Percentiles rank a stretch among this genome's conserved stretches.
Conservation (phyloP, 305 asterid species). For the Solanum aculeatissimum region DNA sequence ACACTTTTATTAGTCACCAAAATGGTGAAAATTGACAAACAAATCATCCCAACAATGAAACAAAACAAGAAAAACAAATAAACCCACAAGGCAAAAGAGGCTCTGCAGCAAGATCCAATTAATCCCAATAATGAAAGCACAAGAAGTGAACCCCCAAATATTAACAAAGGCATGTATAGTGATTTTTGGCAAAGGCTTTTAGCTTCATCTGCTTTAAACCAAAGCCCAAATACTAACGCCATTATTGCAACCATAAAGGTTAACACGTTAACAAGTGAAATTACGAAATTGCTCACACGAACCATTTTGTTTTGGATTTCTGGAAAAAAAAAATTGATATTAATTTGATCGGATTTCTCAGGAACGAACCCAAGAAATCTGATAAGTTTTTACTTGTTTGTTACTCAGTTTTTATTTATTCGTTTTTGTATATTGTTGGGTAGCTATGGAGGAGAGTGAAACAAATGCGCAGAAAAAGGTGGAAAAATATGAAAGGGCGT, state of each 20-base stretch:
- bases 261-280: slow-evolving; percentile 33
- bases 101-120: slow-evolving; percentile 37
- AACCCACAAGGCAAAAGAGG: slow-evolving; percentile 34
- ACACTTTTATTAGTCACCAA: slow-evolving; percentile 49
- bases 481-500: neutral
- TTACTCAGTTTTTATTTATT: neutral
- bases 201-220: slow-evolving; percentile 16
- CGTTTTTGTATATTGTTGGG: neutral
- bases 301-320: slow-evolving; percentile 18
- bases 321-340: neutral
- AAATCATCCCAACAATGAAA: slow-evolving; percentile 29
- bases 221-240: slow-evolving; percentile 31
- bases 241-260: slow-evolving; percentile 25
- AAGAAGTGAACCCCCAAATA: slow-evolving; percentile 28
- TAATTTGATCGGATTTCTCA: neutral
- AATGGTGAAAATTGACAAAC: slow-evolving; percentile 41
- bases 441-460: neutral
- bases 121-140: slow-evolving; percentile 43
- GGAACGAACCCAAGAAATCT: neutral
- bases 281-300: slow-evolving; percentile 46
- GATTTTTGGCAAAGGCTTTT: slow-evolving; percentile 30
- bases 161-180: slow-evolving; percentile 38
- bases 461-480: neutral
- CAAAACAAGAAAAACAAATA: slow-evolving; percentile 33
- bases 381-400: neutral